Conservation (phyloP, 148 eudicot genomes). For the Selenicereus undatus region DNA sequence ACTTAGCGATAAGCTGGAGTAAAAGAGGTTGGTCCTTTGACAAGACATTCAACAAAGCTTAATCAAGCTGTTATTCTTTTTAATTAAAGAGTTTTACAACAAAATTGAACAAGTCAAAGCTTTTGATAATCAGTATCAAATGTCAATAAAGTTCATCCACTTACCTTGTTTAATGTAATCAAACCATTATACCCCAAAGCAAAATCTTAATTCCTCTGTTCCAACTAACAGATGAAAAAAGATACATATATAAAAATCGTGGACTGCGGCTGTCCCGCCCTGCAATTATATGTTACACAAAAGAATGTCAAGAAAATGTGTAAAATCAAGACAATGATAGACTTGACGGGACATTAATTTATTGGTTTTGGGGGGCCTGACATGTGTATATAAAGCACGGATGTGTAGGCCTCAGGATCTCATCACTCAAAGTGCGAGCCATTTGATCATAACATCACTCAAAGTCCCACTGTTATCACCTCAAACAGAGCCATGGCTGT, state of each 20-base stretch:
- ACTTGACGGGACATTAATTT: neutral
- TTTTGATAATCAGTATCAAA: neutral
- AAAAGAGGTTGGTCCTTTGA: neutral
- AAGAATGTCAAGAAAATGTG: neutral
- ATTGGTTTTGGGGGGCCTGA: neutral
- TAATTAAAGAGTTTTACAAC: neutral
- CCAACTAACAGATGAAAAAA: neutral
- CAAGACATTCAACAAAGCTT: neutral
- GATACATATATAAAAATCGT: neutral
- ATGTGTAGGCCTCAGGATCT: constrained; percentile 7
- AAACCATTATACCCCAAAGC: neutral
- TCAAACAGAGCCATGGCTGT: constrained; percentile 17
- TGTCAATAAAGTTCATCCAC: neutral
- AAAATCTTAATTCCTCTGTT: neutral
- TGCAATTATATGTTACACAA: neutral
- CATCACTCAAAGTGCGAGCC: neutral
- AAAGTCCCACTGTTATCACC: neutral
- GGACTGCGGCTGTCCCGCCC: neutral
- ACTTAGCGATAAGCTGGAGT: too few relatives aligned
- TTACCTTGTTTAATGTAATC: neutral
- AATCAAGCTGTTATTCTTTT: neutral
- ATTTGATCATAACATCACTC: neutral
- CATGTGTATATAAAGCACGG: constrained; percentile 28
- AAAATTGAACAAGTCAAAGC: neutral
- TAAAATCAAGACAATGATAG: constrained; percentile 19